A percentile compares a stretch with the other conserved stretches of the same genome.
Conservation (phyloP, 2,329 filamentous ascomycete species). For the Septoria linicola region DNA sequence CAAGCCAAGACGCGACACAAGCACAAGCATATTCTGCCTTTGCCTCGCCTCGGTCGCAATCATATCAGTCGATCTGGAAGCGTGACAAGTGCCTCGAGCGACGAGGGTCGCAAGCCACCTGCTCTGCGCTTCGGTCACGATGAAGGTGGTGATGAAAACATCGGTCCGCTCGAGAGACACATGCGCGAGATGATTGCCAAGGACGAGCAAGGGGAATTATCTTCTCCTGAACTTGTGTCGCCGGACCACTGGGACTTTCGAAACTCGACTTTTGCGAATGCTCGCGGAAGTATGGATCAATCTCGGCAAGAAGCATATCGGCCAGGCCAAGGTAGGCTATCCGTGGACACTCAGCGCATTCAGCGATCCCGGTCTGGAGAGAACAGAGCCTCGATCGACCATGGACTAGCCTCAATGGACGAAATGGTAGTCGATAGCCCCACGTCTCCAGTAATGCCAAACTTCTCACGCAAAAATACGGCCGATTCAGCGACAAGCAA, state of each 20-base stretch:
- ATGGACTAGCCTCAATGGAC: constrained; percentile 18
- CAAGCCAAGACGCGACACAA: constrained; percentile 8
- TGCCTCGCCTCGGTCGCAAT: constrained; percentile 28
- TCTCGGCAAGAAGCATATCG: constrained; percentile 10
- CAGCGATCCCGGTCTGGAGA: constrained; percentile 28
- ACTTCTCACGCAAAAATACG: constrained; percentile 14
- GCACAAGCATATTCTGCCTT: constrained; percentile 22
- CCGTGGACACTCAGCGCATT: constrained; percentile 22
- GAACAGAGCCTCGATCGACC: constrained; percentile 22
- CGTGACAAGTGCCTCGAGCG: constrained; percentile 33
- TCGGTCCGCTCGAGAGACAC: constrained; percentile 48
- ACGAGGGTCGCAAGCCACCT: constrained; percentile 45
- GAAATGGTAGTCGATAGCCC: constrained; percentile 18
- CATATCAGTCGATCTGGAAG: constrained; percentile 30
- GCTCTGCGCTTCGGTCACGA: constrained; percentile 46
- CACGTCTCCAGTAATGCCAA: constrained; percentile 18
- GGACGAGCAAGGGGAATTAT: constrained; percentile 40
- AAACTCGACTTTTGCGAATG: constrained; percentile 28
- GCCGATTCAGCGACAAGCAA: constrained; percentile 11
- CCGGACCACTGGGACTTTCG: constrained; percentile 43
- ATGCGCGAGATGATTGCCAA: constrained; percentile 46
- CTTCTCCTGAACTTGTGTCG: constrained; percentile 42
- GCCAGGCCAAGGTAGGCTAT: constrained; percentile 24
- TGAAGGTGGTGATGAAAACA: constrained; percentile 43
- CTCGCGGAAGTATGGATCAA: constrained; percentile 13